Conservation (phyloP, 2,329 filamentous ascomycete species). For the Triangularia setosa region DNA sequence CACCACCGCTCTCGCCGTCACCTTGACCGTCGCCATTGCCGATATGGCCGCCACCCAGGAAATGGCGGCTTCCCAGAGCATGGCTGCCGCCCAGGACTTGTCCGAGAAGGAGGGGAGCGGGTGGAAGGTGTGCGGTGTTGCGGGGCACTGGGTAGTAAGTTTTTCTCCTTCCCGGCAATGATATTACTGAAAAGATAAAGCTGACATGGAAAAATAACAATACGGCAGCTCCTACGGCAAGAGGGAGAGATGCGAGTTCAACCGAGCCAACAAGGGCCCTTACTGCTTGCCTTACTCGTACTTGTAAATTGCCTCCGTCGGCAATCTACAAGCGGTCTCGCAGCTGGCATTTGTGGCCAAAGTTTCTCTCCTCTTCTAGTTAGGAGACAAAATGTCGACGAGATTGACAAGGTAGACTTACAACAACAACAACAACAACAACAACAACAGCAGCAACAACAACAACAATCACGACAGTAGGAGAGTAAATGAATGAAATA, state of each 20-base stretch:
- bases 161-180: not conserved
- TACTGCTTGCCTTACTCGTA: slow-evolving; percentile 24
- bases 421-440: not conserved
- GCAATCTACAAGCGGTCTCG: no score
- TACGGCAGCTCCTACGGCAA: slow-evolving; percentile 15
- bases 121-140: slow-evolving; percentile 25
- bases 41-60: not conserved
- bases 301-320: not conserved
- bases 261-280: slow-evolving; percentile 22
- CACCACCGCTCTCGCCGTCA: slow-evolving; percentile 18
- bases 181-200: slow-evolving; percentile 2
- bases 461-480: no score
- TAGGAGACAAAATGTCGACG: not conserved
- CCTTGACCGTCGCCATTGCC: slow-evolving; percentile 12
- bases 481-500: not conserved
- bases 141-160: slow-evolving; percentile 23
- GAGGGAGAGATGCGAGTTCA: slow-evolving; percentile 20
- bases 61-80: not conserved
- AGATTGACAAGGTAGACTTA: not conserved
- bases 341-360: not conserved
- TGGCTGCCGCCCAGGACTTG: not conserved
- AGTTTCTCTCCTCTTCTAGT: not conserved
- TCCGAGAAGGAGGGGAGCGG: slow-evolving; percentile 7
- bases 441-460: not conserved
- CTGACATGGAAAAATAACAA: not conserved